Evolutionary conservation across 345 rosid genomes (phyloP).

Genomic region (Ricinus communis): DNA sequence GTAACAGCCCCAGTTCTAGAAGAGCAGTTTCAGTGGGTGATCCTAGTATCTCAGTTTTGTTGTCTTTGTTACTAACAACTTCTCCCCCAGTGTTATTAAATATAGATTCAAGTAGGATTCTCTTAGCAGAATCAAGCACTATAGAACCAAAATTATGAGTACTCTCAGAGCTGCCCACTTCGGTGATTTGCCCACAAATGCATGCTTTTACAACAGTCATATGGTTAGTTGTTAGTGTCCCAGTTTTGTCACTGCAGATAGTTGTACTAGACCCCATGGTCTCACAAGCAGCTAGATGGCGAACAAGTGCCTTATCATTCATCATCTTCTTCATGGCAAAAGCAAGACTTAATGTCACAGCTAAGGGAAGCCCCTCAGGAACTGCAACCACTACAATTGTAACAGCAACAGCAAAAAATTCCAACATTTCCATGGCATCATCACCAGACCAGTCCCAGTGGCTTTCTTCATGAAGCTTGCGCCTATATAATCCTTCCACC

Average conservation of each 20-base stretch:
- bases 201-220: conserved; percentile 91
- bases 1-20: conserved; percentile 75
- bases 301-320: conserved; percentile 90
- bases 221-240: conserved; percentile 85
- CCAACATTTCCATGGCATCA: conserved; percentile 66
- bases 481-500: conserved; percentile 63
- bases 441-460: conserved; percentile 77
- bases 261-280: conserved; percentile 96
- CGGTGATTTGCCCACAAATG: conserved; percentile 39
- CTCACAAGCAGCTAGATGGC: conserved; percentile 92
- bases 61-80: conserved; percentile 53
- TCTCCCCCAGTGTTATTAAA: conserved; percentile 92
- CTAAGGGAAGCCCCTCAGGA: conserved; percentile 93
- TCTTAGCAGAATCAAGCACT: conserved; percentile 54
- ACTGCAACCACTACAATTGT: conserved; percentile 97
- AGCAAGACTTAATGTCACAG: conserved; percentile 90
- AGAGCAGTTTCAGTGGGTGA: conserved; percentile 93
- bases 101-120: conserved; percentile 70
- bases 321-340: conserved; percentile 98
- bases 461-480: conserved; percentile 49
- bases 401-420: conserved; percentile 83
- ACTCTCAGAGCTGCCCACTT: conserved; percentile 43
- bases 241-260: conserved; percentile 93
- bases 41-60: conserved; percentile 79
- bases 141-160: conserved; percentile 40